phyloP scores from a whole-genome alignment of 2,329 filamentous ascomycete species.

The Monosporascus cannonballus region DNA sequence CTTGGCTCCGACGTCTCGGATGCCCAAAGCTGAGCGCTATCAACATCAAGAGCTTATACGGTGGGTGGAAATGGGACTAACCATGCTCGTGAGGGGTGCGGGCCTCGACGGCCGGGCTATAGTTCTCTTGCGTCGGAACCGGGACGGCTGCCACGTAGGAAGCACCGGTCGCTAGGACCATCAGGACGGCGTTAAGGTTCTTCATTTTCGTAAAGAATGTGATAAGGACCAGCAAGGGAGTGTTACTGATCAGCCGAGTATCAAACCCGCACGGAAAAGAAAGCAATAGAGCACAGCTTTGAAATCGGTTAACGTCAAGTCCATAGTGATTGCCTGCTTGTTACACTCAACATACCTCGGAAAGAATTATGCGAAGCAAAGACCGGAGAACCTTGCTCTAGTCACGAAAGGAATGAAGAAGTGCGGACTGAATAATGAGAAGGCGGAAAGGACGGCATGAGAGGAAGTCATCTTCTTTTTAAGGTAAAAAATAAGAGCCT shows the following conservation, averaged over 20 bases:
- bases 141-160: constrained; percentile 26
- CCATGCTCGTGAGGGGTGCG: constrained; percentile 4
- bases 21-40: not conserved
- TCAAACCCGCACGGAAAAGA: constrained; percentile 10
- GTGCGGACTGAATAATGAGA: not conserved
- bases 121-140: constrained; percentile 2
- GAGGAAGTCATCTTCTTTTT: not conserved
- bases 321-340: too few species aligned
- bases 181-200: constrained; percentile 30
- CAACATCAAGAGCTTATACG: not conserved
- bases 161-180: constrained; percentile 30
- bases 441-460: constrained; percentile 9
- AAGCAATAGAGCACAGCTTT: constrained; percentile 22
- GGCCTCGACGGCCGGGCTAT: constrained; percentile 3
- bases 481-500: not conserved
- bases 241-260: constrained; percentile 10
- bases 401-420: constrained; percentile 10
- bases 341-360: constrained; percentile 16
- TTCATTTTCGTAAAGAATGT: constrained; percentile 28
- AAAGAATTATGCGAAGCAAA: constrained; percentile 12
- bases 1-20: not conserved
- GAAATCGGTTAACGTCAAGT: constrained; percentile 9
- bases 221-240: constrained; percentile 12
- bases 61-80: not conserved
- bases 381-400: constrained; percentile 11